Base-by-base conservation (phyloP, 768 basidiomycete genomes). In the Sporobolomyces roseus region DNA sequence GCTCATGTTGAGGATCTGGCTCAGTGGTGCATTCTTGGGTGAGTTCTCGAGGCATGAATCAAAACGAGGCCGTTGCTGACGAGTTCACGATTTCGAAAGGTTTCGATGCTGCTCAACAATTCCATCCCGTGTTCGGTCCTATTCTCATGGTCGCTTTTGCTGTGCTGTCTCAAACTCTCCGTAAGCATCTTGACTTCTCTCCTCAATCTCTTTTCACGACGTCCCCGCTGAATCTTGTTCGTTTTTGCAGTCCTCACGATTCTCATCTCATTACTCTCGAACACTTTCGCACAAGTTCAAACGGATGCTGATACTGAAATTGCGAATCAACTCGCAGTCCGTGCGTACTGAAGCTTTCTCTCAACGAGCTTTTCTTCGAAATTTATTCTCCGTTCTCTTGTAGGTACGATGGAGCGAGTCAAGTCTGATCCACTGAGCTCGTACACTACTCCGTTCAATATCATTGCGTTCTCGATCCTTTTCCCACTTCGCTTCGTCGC, bases 201-300 rank as follows among this genome's bases (percentile, higher is more conserved):
- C 45, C 23, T 46, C 12, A 13, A 6, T 23, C 45, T 46, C 13
- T n/a, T n/a, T n/a, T 46, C 45, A 41, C 38, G 10, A 9, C 21
- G 45, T 46, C 23, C 23, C 45, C 45, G 12, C n/a, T n/a, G n/a
- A n/a, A 41, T 23, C 19, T 25, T 13, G 49, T 33, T 63, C 33
- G 6, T 46, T 45, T 30, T 1, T 43, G 80, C 96, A 38, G 83
- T 99, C 14, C 82, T 98, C 46, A 98, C 96, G 14, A 75, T 76
- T 6, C 74, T 78, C 10, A 72, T 81, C 46, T 76, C 78, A 7
- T 97, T 98, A 55, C 81, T 99, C 30, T 91, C 91, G 9, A 91
- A 97, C 76, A 97, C 96, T 0, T 99, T 99, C 77, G 87, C 93
- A 1, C 89, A 84, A 10, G 91, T 98, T 75, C 93, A 87, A 70